These are phyloP conservation scores for Russula ochroleuca DNA, from an alignment of 768 basidiomycete genomes.

Conservation along the genomic window DNA sequence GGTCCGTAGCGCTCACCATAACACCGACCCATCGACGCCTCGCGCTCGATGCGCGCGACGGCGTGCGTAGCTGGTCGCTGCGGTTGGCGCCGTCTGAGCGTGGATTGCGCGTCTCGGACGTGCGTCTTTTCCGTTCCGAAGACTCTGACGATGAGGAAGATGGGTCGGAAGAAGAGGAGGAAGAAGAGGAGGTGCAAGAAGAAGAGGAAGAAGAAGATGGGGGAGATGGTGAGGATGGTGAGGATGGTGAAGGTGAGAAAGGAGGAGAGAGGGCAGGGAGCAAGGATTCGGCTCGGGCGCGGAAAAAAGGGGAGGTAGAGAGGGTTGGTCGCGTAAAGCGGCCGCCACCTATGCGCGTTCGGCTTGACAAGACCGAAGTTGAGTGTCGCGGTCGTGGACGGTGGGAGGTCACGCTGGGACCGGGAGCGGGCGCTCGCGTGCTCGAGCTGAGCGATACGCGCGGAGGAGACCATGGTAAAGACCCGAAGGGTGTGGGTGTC, in stretches of 20 bases:
- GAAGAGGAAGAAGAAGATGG: slow-evolving; percentile 36
- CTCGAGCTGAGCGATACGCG: slow-evolving; percentile 58
- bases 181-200: slow-evolving; percentile 38
- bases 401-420: slow-evolving; percentile 60
- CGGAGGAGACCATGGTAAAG: neutral
- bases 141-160: slow-evolving; percentile 59
- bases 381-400: slow-evolving; percentile 43
- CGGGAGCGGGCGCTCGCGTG: slow-evolving; percentile 47
- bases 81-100: slow-evolving; percentile 56
- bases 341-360: slow-evolving; percentile 43
- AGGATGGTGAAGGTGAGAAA: neutral
- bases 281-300: slow-evolving; percentile 23
- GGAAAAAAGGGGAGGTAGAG: slow-evolving; percentile 39
- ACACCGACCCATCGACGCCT: slow-evolving; percentile 57
- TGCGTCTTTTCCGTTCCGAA: slow-evolving; percentile 52
- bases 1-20: slow-evolving; percentile 30
- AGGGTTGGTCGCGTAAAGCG: slow-evolving; percentile 27
- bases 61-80: slow-evolving; percentile 71
- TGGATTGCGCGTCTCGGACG: slow-evolving; percentile 48
- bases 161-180: slow-evolving; percentile 47
- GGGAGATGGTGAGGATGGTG: slow-evolving; percentile 40
- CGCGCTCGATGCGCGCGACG: slow-evolving; percentile 58
- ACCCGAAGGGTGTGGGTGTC: slow-evolving; percentile 15
- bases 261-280: neutral
- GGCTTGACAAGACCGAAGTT: slow-evolving; percentile 52